Evolutionary conservation across 106 monocot genomes (phyloP).

Genomic region (Phalaenopsis equestris): DNA sequence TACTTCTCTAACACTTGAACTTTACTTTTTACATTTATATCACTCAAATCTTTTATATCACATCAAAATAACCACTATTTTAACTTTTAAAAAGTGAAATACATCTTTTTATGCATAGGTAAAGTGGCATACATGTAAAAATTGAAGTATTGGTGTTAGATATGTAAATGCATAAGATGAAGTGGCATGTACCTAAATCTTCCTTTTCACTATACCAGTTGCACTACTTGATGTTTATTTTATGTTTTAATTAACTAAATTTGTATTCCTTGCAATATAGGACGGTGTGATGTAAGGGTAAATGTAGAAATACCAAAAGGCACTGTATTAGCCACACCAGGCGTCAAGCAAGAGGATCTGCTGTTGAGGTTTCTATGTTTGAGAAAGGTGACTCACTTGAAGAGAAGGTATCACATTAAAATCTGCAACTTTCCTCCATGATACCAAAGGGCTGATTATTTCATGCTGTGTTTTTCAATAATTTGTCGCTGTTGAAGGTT

Average conservation of each 20-base stretch:
- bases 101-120: no score
- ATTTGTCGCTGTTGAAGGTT: slow-evolving; percentile 35
- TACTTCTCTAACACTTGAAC: no score
- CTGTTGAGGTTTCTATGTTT: slow-evolving; percentile 39
- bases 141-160: no score
- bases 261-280: slow-evolving; percentile 18
- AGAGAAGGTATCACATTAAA: slow-evolving; percentile 43
- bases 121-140: no score
- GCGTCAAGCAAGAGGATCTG: slow-evolving; percentile 83
- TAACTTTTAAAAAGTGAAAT: no score
- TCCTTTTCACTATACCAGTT: neutral
- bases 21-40: no score
- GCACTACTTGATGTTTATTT: neutral
- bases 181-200: no score
- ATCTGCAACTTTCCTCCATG: neutral
- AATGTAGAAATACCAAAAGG: slow-evolving; percentile 50
- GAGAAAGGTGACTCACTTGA: slow-evolving; percentile 13
- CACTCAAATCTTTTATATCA: no score
- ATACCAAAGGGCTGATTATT: slow-evolving; percentile 1
- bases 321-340: slow-evolving; percentile 44
- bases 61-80: no score
- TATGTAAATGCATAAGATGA: no score
- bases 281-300: slow-evolving; percentile 58
- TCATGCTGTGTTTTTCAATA: neutral
- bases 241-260: neutral